These are phyloP conservation scores for Thymus mandschuricus DNA, from an alignment of 257 asterid genomes.

Conservation along the genomic window DNA sequence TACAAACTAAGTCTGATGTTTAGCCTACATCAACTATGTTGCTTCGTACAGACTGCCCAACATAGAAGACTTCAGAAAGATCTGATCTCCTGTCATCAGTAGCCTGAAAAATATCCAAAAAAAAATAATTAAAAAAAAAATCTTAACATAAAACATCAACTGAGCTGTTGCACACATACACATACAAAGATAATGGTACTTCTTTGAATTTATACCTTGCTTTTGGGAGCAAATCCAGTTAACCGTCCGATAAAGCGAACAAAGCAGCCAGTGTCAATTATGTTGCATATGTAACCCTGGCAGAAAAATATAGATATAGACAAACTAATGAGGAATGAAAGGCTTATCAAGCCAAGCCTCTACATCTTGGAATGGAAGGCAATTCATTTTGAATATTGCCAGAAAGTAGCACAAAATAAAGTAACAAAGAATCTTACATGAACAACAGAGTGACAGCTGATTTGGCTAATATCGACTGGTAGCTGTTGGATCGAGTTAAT, in stretches of 20 bases:
- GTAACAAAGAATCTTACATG: conserved; percentile 60
- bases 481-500: conserved; percentile 63
- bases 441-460: conserved; percentile 69
- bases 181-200: conserved; percentile 1
- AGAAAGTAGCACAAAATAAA: conserved; percentile 19
- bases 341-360: background rate
- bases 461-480: conserved; percentile 75
- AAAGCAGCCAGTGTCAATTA: conserved; percentile 93
- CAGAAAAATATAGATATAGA: conserved; percentile 33
- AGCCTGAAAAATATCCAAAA: conserved; percentile 59
- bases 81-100: conserved; percentile 68
- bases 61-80: conserved; percentile 70
- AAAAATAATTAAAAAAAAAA: background rate
- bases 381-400: background rate
- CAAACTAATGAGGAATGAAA: conserved; percentile 11
- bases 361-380: background rate
- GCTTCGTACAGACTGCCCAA: conserved; percentile 96
- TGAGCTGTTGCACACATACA: background rate
- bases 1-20: conserved; percentile 20
- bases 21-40: conserved; percentile 72
- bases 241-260: conserved; percentile 91
- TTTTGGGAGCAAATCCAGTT: conserved; percentile 97
- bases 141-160: conserved; percentile 1
- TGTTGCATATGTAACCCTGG: conserved; percentile 95
- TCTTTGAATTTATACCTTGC: conserved; percentile 56